Evolutionary conservation across 1,284 basidiomycete species (phyloP).

Genomic region (Ustilago loliicola): DNA sequence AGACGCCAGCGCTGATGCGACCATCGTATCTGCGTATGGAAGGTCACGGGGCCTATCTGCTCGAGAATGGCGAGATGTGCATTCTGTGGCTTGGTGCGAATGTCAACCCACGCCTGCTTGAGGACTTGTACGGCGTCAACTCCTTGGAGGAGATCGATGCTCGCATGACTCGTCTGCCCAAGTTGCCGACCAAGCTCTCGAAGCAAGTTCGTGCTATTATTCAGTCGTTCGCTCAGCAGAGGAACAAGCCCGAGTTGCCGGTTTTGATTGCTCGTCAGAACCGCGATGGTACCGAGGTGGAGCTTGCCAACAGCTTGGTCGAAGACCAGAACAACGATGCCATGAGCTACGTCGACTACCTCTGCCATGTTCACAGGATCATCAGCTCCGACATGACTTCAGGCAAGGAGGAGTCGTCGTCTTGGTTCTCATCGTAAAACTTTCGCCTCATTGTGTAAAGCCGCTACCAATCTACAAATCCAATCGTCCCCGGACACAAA

Average conservation of each 20-base stretch:
- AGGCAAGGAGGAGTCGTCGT: constrained; percentile 51
- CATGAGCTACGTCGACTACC: constrained; percentile 74
- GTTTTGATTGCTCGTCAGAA: constrained; percentile 90
- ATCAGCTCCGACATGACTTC: constrained; percentile 65
- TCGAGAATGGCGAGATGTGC: constrained; percentile 91
- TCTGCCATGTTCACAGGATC: constrained; percentile 68
- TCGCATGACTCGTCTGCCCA: constrained; percentile 80
- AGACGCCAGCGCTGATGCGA: constrained; percentile 85
- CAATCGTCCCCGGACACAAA: not conserved
- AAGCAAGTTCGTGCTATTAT: constrained; percentile 88
- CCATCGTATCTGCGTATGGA: constrained; percentile 90
- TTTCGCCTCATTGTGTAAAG: too few species aligned
- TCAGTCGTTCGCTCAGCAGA: constrained; percentile 77
- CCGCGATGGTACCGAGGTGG: constrained; percentile 91
- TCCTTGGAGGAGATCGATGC: constrained; percentile 81
- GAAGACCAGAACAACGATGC: constrained; percentile 98
- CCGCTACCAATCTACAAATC: not conserved
- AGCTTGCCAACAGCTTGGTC: constrained; percentile 95
- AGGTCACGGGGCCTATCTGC: constrained; percentile 88
- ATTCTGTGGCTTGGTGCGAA: constrained; percentile 92
- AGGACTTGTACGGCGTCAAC: constrained; percentile 88
- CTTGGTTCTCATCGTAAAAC: constrained; percentile 48
- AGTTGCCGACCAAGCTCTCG: constrained; percentile 82
- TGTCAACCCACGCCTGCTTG: constrained; percentile 83
- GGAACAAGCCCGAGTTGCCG: constrained; percentile 77